A percentile compares a stretch with the other conserved stretches of the same genome.
phyloP scores from a whole-genome alignment of 2,329 filamentous ascomycete species.

The Xylaria sp. region DNA sequence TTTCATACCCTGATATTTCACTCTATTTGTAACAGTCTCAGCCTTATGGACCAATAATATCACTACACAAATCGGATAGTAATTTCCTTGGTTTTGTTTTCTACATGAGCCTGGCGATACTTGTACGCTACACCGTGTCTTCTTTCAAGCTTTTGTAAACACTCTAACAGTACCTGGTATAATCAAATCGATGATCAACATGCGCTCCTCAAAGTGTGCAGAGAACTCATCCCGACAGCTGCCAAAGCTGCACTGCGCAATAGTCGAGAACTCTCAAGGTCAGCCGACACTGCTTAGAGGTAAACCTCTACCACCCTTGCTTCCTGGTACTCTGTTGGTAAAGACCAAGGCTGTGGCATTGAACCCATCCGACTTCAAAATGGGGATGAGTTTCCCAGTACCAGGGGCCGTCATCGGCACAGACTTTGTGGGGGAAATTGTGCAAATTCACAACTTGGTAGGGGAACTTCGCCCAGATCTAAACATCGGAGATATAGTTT shows the following conservation, averaged over 20 bases:
- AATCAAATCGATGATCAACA: no score
- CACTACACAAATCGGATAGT: no score
- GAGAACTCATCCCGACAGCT: no score
- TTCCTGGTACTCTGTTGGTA: not conserved
- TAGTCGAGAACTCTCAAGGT: not conserved
- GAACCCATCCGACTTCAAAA: not conserved
- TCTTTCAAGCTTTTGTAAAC: no score
- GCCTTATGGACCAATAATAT: no score
- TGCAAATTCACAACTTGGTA: not conserved
- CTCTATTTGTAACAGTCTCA: no score
- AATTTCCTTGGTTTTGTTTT: no score
- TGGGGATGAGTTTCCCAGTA: not conserved
- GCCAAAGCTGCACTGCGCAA: not conserved
- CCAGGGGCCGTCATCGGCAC: not conserved
- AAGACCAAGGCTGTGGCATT: not conserved
- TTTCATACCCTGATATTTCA: no score
- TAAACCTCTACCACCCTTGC: not conserved
- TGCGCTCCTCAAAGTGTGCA: no score
- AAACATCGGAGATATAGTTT: not conserved
- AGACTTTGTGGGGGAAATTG: not conserved
- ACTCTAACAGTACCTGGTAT: no score
- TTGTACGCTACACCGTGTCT: no score
- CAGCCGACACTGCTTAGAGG: not conserved
- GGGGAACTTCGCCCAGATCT: not conserved
- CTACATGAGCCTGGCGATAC: no score